These are phyloP conservation scores for Lolium multiflorum DNA, from an alignment of 176 grass and related monocot genomes.

Conservation along the genomic window DNA sequence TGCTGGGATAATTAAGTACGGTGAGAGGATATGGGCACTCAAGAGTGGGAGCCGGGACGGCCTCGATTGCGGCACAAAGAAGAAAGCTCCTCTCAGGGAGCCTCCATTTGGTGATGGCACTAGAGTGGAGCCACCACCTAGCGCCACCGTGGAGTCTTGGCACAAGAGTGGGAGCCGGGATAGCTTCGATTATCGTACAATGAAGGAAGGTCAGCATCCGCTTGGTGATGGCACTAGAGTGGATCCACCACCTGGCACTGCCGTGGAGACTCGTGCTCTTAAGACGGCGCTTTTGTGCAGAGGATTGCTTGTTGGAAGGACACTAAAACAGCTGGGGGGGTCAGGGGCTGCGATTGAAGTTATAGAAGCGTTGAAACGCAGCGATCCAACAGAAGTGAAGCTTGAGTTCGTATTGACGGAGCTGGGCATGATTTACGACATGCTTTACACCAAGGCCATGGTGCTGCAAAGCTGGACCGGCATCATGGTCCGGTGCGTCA, in stretches of 20 bases:
- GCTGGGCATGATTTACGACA: slow-evolving; percentile 18
- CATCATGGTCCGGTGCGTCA: background rate
- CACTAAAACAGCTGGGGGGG: background rate
- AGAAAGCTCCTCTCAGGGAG: background rate
- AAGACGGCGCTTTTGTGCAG: background rate
- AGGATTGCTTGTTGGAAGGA: background rate
- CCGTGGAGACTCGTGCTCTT: background rate
- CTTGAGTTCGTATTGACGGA: background rate
- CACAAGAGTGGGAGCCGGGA: no score
- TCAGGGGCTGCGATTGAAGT: fast-evolving
- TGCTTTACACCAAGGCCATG: slow-evolving; percentile 25
- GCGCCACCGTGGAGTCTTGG: no score
- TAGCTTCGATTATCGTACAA: no score
- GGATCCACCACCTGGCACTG: no score
- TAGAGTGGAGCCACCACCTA: no score
- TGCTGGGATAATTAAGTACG: slow-evolving; percentile 17
- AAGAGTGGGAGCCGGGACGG: background rate
- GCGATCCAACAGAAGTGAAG: background rate
- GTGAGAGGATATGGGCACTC: no score
- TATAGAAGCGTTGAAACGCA: fast-evolving
- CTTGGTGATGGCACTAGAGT: no score
- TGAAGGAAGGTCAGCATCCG: no score
- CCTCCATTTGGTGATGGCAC: no score
- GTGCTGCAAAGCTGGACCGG: background rate
- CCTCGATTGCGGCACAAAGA: background rate